Conservation (phyloP, 495 filamentous ascomycete species). For the Tirmania nivea region DNA sequence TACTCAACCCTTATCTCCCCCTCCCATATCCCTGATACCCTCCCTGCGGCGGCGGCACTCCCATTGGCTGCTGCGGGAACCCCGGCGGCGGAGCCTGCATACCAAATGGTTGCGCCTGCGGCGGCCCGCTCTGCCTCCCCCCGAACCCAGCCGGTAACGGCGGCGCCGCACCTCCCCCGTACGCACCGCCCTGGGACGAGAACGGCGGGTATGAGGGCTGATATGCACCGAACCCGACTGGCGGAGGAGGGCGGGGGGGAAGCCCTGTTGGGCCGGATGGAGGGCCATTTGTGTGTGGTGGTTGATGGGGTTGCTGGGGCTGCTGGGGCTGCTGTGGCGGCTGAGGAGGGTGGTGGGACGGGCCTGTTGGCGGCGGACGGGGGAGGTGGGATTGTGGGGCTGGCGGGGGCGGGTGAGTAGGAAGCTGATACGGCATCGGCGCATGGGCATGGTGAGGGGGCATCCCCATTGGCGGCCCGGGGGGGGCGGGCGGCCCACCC, state of each 20-base stretch:
- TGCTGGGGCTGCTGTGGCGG: constrained; percentile 10
- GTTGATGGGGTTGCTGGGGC: background rate
- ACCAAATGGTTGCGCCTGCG: background rate
- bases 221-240: constrained; percentile 13
- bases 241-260: constrained; percentile 15
- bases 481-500: background rate
- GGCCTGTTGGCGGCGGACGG: constrained; percentile 11
- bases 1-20: constrained; percentile 5
- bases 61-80: constrained; percentile 11
- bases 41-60: constrained; percentile 5
- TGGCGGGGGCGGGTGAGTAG: constrained; percentile 6
- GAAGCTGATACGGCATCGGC: constrained; percentile 9
- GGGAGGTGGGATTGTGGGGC: constrained; percentile 4
- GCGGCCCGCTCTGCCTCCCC: constrained; percentile 9
- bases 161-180: constrained; percentile 10
- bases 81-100: constrained; percentile 4
- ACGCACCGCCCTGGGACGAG: constrained; percentile 14
- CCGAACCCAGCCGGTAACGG: constrained; percentile 17
- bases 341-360: constrained; percentile 14
- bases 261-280: constrained; percentile 10
- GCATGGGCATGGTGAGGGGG: constrained; percentile 8
- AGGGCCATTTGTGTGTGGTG: background rate
- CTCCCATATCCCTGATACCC: constrained; percentile 12
- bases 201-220: constrained; percentile 7
- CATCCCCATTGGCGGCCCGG: constrained; percentile 9